phyloP scores from a whole-genome alignment of 2,329 filamentous ascomycete genomes.

The Diaporthe ampelina region DNA sequence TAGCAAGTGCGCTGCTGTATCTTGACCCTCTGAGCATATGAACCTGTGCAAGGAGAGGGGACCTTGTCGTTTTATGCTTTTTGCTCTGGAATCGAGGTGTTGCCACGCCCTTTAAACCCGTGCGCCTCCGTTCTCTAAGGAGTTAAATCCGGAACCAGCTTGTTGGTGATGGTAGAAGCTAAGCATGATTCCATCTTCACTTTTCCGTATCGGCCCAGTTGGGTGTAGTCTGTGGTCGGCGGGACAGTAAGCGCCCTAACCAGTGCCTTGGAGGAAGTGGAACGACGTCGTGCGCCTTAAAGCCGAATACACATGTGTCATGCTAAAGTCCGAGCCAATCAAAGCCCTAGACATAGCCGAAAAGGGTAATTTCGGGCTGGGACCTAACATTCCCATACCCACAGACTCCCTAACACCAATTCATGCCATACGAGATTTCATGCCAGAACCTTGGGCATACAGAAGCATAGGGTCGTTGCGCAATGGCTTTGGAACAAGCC shows the following conservation, averaged over 20 bases:
- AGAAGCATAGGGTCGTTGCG: not conserved
- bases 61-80: not conserved
- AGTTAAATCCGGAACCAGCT: slow-evolving; percentile 4
- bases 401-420: not conserved
- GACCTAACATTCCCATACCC: not conserved
- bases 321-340: slow-evolving; percentile 26
- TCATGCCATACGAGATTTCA: not conserved
- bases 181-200: slow-evolving; percentile 4
- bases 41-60: no score
- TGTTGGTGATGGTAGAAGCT: not conserved
- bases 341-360: not conserved
- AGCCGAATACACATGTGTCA: not conserved
- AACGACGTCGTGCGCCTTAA: not conserved
- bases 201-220: not conserved
- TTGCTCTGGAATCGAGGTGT: not conserved
- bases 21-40: not conserved
- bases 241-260: slow-evolving; percentile 7
- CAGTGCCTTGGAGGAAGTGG: not conserved
- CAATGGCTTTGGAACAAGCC: not conserved
- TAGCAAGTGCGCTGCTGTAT: not conserved
- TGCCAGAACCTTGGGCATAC: not conserved
- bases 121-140: not conserved
- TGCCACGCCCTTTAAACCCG: not conserved
- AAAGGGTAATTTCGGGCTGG: not conserved
- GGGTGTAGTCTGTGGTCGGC: not conserved